A percentile compares a stretch with the other conserved stretches of the same genome.
Conservation (phyloP, 2,329 filamentous ascomycete species). For the Stachybotrys chlorohalonatus region DNA sequence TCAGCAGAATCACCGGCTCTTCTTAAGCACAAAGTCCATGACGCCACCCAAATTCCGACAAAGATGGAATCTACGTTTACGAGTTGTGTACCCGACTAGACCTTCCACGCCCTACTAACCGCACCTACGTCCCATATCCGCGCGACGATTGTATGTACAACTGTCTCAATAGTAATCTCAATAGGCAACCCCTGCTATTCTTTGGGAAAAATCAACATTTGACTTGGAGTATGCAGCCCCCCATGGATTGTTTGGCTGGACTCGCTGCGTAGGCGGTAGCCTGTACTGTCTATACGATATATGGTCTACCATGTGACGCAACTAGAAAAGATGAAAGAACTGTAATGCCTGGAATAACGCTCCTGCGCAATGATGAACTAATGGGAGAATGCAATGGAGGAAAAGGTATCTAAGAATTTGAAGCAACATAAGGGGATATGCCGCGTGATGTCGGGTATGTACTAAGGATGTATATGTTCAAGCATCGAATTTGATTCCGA, state of each 20-base stretch:
- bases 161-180: constrained; percentile 9
- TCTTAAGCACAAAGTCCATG: background rate
- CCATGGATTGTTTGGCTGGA: background rate
- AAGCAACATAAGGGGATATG: background rate
- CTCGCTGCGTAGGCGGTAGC: no score
- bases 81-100: background rate
- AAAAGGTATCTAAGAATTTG: constrained; percentile 2
- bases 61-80: background rate
- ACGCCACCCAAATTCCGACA: background rate
- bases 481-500: background rate
- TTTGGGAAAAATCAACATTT: constrained; percentile 4
- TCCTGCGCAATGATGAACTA: background rate
- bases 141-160: constrained; percentile 14
- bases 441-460: background rate
- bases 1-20: constrained; percentile 19
- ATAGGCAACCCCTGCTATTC: constrained; percentile 17
- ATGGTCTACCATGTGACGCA: background rate
- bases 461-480: background rate
- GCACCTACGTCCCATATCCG: background rate
- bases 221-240: background rate
- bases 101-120: background rate
- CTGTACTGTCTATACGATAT: background rate
- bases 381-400: background rate
- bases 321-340: background rate
- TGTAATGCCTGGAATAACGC: background rate